A percentile compares a stretch with the other conserved stretches of the same genome.
phyloP scores from a whole-genome alignment of 2,329 filamentous ascomycete genomes.

The Clarireedia hainanense region DNA sequence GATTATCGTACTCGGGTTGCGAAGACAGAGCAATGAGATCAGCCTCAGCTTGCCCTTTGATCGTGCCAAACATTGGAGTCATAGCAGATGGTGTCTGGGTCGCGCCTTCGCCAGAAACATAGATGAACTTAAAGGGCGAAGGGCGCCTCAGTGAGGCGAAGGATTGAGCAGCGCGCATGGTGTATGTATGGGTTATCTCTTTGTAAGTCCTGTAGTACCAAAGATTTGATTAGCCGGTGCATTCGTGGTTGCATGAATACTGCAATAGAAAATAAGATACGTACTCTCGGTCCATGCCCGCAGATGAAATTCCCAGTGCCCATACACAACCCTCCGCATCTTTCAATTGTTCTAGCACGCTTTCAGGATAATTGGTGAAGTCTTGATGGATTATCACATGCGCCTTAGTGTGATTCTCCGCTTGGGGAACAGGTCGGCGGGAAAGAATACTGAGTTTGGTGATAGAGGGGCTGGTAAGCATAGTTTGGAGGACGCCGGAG shows the following conservation, averaged over 20 bases:
- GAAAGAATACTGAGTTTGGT: slow-evolving; percentile 62
- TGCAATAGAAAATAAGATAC: slow-evolving; percentile 17
- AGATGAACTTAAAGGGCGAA: slow-evolving; percentile 59
- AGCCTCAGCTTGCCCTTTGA: slow-evolving; percentile 62
- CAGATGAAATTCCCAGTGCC: slow-evolving; percentile 62
- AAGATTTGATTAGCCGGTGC: neutral
- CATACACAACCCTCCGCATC: slow-evolving; percentile 65
- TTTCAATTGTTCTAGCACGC: slow-evolving; percentile 49
- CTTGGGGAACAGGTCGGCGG: slow-evolving; percentile 56
- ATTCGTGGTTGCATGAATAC: neutral
- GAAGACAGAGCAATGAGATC: slow-evolving; percentile 44
- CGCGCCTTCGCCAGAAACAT: slow-evolving; percentile 51
- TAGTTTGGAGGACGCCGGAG: slow-evolving; percentile 51
- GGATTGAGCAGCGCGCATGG: slow-evolving; percentile 54
- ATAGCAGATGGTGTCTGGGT: slow-evolving; percentile 48
- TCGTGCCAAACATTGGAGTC: slow-evolving; percentile 49
- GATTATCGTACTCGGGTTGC: slow-evolving; percentile 33
- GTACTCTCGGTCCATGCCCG: slow-evolving; percentile 49
- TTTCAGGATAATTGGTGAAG: slow-evolving; percentile 51
- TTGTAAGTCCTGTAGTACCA: slow-evolving; percentile 45
- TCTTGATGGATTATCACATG: slow-evolving; percentile 62
- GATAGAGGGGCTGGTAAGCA: slow-evolving; percentile 45
- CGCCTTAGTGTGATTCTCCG: slow-evolving; percentile 42
- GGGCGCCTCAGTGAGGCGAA: slow-evolving; percentile 41
- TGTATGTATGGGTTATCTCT: slow-evolving; percentile 59